A percentile compares a stretch with the other conserved stretches of the same genome.
phyloP scores from a whole-genome alignment of 176 grass and related monocot genomes.

The Triticum dicoccoides region DNA sequence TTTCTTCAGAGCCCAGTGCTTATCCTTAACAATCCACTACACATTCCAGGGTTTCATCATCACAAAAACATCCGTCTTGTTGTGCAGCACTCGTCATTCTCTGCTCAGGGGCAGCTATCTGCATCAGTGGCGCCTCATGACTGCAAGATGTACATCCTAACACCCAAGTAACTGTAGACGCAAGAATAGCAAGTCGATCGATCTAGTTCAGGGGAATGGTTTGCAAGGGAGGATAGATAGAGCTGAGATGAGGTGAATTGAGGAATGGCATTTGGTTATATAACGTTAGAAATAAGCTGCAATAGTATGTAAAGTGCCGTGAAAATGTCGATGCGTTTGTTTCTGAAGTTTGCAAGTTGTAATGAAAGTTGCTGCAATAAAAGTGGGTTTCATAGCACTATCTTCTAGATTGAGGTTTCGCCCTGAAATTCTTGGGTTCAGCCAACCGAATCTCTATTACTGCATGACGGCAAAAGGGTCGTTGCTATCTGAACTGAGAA shows the following conservation, averaged over 20 bases:
- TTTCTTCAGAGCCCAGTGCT: neutral
- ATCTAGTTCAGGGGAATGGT: constrained; percentile 14
- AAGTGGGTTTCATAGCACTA: neutral
- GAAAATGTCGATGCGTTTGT: constrained; percentile 14
- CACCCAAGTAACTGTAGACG: constrained; percentile 27
- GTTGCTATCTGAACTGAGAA: too few species aligned
- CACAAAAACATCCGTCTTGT: neutral
- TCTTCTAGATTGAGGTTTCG: too few species aligned
- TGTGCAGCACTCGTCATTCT: constrained; percentile 49
- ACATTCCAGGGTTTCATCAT: neutral
- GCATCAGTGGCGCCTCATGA: constrained; percentile 61
- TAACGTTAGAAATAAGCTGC: neutral
- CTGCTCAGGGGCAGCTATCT: constrained; percentile 45
- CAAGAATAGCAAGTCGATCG: neutral
- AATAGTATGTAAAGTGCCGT: constrained; percentile 11
- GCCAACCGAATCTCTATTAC: too few species aligned
- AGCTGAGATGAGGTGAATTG: neutral
- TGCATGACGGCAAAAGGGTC: too few species aligned
- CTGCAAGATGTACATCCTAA: constrained; percentile 91
- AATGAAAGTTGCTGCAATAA: constrained; percentile 40
- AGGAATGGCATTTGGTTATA: neutral
- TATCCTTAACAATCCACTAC: neutral
- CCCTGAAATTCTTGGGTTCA: too few species aligned
- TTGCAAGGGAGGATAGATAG: neutral
- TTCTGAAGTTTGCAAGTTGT: constrained; percentile 34